Conservation (phyloP, 257 asterid species). For the Eucommia ulmoides region DNA sequence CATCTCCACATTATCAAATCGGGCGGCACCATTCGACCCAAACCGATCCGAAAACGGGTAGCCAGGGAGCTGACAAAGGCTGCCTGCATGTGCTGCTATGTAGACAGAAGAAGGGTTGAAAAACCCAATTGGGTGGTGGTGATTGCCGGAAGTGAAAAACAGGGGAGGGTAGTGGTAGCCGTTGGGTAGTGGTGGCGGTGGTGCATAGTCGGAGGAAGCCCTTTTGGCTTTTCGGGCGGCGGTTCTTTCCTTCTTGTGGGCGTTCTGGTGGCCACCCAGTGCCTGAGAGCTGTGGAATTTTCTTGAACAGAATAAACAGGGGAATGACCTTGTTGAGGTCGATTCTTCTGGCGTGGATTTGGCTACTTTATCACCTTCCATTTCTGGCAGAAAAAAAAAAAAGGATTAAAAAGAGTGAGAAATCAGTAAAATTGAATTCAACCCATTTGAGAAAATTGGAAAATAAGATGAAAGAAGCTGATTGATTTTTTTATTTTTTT, state of each 20-base stretch:
- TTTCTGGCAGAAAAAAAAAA: too few species aligned
- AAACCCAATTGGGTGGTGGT: constrained; percentile 37
- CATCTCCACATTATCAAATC: constrained; percentile 28
- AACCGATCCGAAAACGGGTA: constrained; percentile 17
- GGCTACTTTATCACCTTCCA: constrained; percentile 40
- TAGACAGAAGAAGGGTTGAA: constrained; percentile 40
- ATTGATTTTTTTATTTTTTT: too few species aligned
- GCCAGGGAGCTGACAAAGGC: constrained; percentile 25
- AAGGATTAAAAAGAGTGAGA: background rate
- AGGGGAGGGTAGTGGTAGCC: constrained; percentile 30
- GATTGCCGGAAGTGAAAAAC: constrained; percentile 38
- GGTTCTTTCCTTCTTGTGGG: constrained; percentile 81
- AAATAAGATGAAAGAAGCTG: too few species aligned
- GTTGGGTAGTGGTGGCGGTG: too few species aligned
- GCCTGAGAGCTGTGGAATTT: constrained; percentile 92
- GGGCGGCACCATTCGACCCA: constrained; percentile 25
- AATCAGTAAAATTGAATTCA: background rate
- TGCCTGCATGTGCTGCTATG: constrained; percentile 43
- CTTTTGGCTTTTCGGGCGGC: constrained; percentile 61
- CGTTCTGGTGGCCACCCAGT: constrained; percentile 93
- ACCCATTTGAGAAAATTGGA: too few species aligned
- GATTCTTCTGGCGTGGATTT: constrained; percentile 28
- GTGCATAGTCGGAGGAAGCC: constrained; percentile 10
- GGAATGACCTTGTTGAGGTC: constrained; percentile 43
- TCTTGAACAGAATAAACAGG: constrained; percentile 67